These are phyloP conservation scores for Peziza echinospora DNA, from an alignment of 495 filamentous ascomycete species.

Conservation along the genomic window DNA sequence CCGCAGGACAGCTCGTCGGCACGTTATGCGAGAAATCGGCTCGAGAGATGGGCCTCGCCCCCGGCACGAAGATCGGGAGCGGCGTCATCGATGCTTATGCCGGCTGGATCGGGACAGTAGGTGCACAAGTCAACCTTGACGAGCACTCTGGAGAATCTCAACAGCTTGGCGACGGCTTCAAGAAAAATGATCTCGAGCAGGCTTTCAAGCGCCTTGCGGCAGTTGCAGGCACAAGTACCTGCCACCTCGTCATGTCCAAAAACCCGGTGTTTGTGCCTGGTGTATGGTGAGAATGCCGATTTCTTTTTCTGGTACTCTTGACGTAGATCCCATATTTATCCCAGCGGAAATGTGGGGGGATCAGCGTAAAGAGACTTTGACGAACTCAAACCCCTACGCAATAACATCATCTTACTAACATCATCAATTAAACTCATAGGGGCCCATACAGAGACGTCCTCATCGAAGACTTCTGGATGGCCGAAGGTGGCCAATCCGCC, in stretches of 20 bases:
- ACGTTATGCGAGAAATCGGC: conserved; percentile 66
- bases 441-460: conserved; percentile 89
- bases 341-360: no score
- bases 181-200: conserved; percentile 62
- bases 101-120: conserved; percentile 96
- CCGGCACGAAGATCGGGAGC: conserved; percentile 78
- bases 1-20: conserved; percentile 76
- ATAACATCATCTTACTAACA: background rate
- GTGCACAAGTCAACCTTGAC: conserved; percentile 61
- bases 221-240: conserved; percentile 94
- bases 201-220: conserved; percentile 85
- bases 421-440: conserved; percentile 1
- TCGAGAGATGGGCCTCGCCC: conserved; percentile 57
- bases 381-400: no score
- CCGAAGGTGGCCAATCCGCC: conserved; percentile 87
- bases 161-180: conserved; percentile 34
- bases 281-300: conserved; percentile 53
- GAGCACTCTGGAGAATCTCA: conserved; percentile 18
- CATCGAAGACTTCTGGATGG: conserved; percentile 79
- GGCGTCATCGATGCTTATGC: conserved; percentile 97
- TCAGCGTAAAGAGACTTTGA: no score
- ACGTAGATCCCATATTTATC: no score
- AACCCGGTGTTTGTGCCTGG: conserved; percentile 79
- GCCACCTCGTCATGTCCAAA: conserved; percentile 85
- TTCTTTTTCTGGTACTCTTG: no score